Evolutionary conservation across 768 basidiomycete species (phyloP).

Genomic region (Lactarius hengduanensis): DNA sequence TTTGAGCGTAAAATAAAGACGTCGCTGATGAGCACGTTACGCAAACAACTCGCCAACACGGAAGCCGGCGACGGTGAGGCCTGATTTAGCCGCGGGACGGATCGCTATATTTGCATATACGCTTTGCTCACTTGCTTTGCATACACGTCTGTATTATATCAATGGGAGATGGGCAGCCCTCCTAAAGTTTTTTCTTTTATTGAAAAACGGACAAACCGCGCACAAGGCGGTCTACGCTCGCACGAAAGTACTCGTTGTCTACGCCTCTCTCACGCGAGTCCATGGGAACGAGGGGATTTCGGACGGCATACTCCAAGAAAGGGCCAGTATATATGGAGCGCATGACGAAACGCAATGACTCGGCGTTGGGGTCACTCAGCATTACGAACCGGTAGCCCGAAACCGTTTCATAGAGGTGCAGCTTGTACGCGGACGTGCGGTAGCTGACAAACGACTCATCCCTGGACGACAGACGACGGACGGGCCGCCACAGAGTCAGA

Average conservation of each 20-base stretch:
- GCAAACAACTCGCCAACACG: constrained; percentile 54
- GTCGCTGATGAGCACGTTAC: constrained; percentile 78
- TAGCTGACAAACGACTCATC: constrained; percentile 92
- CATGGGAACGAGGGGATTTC: constrained; percentile 84
- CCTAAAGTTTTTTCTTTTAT: constrained; percentile 26
- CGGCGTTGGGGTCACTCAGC: constrained; percentile 82
- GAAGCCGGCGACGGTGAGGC: constrained; percentile 2
- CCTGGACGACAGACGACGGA: constrained; percentile 40
- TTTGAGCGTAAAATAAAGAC: constrained; percentile 76
- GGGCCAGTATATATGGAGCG: constrained; percentile 93
- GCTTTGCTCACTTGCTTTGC: constrained; percentile 27
- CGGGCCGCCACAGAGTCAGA: neutral
- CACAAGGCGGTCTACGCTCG: constrained; percentile 73
- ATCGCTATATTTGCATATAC: constrained; percentile 17
- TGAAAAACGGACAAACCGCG: constrained; percentile 53
- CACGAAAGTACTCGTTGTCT: constrained; percentile 90
- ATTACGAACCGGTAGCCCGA: constrained; percentile 96
- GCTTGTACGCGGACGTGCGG: constrained; percentile 87
- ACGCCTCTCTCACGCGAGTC: constrained; percentile 82
- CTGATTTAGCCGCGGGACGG: neutral
- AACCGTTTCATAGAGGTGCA: constrained; percentile 88
- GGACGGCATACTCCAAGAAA: constrained; percentile 90
- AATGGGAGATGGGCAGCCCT: constrained; percentile 1
- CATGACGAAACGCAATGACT: constrained; percentile 77
- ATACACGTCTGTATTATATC: constrained; percentile 25